Percentiles rank a stretch among this genome's conserved stretches.
These are phyloP conservation scores for Ophiocordyceps robertsii DNA, from an alignment of 2,329 filamentous ascomycete genomes.

Conservation along the genomic window DNA sequence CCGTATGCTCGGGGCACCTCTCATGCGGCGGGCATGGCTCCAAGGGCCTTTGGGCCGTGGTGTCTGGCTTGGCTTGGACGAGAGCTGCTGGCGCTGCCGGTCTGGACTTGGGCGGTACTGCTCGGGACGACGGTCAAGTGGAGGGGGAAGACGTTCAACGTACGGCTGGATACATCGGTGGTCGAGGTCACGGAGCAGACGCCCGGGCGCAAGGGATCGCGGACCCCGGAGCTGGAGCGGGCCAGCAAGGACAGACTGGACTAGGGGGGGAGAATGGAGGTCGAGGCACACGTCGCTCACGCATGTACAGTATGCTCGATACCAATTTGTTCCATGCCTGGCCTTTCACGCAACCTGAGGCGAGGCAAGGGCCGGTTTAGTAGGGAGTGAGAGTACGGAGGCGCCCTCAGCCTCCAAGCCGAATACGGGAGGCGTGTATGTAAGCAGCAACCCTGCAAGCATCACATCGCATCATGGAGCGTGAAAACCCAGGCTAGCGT, in stretches of 20 bases:
- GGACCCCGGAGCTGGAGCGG: slow-evolving; percentile 10
- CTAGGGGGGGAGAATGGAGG: slow-evolving; percentile 3
- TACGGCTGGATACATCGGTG: slow-evolving; percentile 75
- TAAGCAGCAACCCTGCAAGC: no score
- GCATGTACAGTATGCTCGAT: background rate
- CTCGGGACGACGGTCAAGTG: slow-evolving; percentile 81
- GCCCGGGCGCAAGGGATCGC: slow-evolving; percentile 1
- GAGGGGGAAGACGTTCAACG: slow-evolving; percentile 71
- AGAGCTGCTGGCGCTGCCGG: slow-evolving; percentile 69
- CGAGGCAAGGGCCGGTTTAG: no score
- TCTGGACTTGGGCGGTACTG: slow-evolving; percentile 83
- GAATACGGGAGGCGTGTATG: no score
- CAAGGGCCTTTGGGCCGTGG: slow-evolving; percentile 57
- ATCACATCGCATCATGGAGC: no score
- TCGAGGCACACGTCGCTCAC: background rate
- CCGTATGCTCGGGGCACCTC: slow-evolving; percentile 47
- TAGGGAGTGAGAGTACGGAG: no score
- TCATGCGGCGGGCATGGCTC: slow-evolving; percentile 22
- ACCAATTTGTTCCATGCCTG: no score
- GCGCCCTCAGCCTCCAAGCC: no score
- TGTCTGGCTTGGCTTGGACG: slow-evolving; percentile 71
- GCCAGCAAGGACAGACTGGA: slow-evolving; percentile 13
- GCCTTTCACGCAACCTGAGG: no score
- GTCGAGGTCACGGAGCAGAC: slow-evolving; percentile 18
- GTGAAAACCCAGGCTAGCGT: no score